phyloP scores from a whole-genome alignment of 1,139 yeast genomes.

The Candida sanyaensis region DNA sequence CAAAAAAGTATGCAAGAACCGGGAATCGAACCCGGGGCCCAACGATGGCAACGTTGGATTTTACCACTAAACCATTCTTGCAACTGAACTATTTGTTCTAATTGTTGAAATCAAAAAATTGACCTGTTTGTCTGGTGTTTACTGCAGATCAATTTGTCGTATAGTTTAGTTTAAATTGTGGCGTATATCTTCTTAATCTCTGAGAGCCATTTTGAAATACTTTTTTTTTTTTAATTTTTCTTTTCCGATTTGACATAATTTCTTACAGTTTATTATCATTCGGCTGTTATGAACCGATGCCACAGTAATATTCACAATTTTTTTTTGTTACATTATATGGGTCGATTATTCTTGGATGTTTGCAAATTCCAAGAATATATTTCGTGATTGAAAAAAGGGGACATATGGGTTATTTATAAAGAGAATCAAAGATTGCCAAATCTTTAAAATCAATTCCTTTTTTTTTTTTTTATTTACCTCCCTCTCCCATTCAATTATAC shows the following conservation, averaged over 20 bases:
- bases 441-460: too few species aligned
- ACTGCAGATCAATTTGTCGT: too few species aligned
- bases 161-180: too few species aligned
- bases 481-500: too few species aligned
- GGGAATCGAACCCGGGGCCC: conserved; percentile 3
- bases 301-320: background rate
- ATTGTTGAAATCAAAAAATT: too few species aligned
- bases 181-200: background rate
- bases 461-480: too few species aligned
- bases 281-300: background rate
- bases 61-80: conserved; percentile 3
- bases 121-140: too few species aligned
- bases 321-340: too few species aligned
- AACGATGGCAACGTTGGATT: background rate
- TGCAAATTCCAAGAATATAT: background rate
- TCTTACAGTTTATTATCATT: background rate
- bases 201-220: background rate
- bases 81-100: background rate
- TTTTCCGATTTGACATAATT: background rate
- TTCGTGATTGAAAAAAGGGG: background rate
- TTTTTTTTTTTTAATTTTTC: background rate
- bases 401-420: too few species aligned
- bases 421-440: too few species aligned
- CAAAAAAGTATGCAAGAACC: background rate
- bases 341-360: background rate